Conservation (phyloP, 2,329 filamentous ascomycete species). For the Trichoderma lentiforme region DNA sequence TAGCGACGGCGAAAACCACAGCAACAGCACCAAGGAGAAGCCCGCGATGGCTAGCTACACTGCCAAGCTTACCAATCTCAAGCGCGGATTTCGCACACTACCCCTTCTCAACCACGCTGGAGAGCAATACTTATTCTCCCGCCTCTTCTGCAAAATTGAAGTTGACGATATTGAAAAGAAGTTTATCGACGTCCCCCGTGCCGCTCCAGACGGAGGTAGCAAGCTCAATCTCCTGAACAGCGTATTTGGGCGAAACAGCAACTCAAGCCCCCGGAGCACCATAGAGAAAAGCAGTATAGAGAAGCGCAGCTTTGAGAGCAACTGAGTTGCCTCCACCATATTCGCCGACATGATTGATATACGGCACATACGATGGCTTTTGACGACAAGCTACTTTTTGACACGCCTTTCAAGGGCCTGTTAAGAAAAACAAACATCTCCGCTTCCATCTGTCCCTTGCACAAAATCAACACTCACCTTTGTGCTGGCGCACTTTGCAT, state of each 20-base stretch:
- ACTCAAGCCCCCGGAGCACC: constrained; percentile 48
- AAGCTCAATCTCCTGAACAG: constrained; percentile 56
- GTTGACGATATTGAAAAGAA: constrained; percentile 57
- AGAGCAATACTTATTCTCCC: constrained; percentile 92
- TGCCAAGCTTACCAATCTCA: constrained; percentile 83
- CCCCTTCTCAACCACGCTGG: constrained; percentile 85
- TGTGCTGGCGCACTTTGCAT: not conserved
- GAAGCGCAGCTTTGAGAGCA: constrained; percentile 45
- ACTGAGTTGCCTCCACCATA: constrained; percentile 21
- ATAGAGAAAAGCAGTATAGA: constrained; percentile 52
- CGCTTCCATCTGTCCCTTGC: not conserved
- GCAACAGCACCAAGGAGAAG: constrained; percentile 51
- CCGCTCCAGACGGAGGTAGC: constrained; percentile 38
- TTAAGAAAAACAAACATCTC: not conserved
- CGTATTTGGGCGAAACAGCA: constrained; percentile 54
- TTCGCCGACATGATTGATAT: not conserved
- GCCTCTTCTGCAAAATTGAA: constrained; percentile 84
- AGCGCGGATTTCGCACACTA: constrained; percentile 88
- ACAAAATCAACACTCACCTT: not conserved
- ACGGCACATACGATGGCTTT: not conserved
- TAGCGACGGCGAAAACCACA: constrained; percentile 62
- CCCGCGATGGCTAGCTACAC: constrained; percentile 81
- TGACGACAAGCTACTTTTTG: not conserved
- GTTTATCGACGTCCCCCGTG: constrained; percentile 50
- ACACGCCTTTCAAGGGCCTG: not conserved